Evolutionary conservation across 441 rosid genomes (phyloP).

Genomic region (Manihot esculenta): DNA sequence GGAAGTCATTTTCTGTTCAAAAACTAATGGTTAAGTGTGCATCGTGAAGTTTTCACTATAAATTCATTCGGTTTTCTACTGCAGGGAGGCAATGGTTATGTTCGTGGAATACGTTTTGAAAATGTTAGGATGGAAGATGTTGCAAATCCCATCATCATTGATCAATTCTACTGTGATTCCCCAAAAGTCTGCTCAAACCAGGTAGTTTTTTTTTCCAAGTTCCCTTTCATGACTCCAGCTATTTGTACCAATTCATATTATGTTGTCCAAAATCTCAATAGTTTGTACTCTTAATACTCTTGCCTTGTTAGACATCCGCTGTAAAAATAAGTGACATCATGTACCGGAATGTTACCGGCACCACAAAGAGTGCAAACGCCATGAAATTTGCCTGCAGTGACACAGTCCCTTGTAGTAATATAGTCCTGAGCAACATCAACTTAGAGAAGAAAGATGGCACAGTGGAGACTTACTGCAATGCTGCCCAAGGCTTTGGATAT

Average conservation of each 20-base stretch:
- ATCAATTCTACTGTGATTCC: constrained; percentile 97
- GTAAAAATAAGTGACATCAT: constrained; percentile 73
- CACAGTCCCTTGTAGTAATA: constrained; percentile 75
- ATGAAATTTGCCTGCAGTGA: constrained; percentile 91
- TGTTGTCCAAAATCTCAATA: constrained; percentile 22
- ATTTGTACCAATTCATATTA: background rate
- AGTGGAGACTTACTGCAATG: constrained; percentile 83
- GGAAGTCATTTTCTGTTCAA: background rate
- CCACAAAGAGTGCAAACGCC: constrained; percentile 66
- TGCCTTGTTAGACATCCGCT: constrained; percentile 56
- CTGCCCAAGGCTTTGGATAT: constrained; percentile 74
- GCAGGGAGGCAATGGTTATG: constrained; percentile 93
- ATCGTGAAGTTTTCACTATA: background rate
- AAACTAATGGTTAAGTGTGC: background rate
- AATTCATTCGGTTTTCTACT: constrained; percentile 17
- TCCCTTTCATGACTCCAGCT: constrained; percentile 5
- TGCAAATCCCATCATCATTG: constrained; percentile 85
- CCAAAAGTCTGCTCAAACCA: constrained; percentile 76
- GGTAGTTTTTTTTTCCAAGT: constrained; percentile 36
- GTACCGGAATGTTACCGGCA: constrained; percentile 82
- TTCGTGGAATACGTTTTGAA: constrained; percentile 73
- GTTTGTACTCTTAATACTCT: background rate
- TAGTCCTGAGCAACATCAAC: constrained; percentile 71
- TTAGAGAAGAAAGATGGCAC: constrained; percentile 70
- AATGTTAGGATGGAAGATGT: constrained; percentile 83